phyloP scores from a whole-genome alignment of 2,329 filamentous ascomycete genomes.

The Colletotrichum coccodes region DNA sequence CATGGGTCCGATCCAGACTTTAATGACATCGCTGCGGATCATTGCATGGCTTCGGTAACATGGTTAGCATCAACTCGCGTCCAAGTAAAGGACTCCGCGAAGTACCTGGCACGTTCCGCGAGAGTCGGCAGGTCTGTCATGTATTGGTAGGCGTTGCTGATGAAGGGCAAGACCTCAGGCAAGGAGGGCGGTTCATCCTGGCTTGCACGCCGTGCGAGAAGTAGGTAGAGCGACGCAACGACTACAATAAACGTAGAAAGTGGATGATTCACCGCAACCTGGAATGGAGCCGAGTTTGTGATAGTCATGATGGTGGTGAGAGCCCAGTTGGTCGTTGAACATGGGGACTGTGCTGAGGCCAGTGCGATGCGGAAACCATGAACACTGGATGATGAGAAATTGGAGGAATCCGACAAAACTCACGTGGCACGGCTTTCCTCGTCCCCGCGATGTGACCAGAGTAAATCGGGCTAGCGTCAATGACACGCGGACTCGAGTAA shows the following conservation, averaged over 20 bases:
- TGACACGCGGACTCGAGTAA: neutral
- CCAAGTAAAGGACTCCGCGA: neutral
- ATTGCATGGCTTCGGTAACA: neutral
- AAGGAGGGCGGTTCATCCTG: conserved; percentile 19
- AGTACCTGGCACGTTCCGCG: conserved; percentile 25
- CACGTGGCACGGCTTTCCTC: neutral
- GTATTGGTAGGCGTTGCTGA: conserved; percentile 35
- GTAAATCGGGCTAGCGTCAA: neutral
- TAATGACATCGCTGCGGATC: conserved; percentile 16
- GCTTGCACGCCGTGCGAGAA: neutral
- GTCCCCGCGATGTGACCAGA: neutral
- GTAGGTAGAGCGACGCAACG: neutral
- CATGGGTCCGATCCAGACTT: conserved; percentile 27
- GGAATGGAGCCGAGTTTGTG: neutral
- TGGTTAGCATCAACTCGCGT: neutral
- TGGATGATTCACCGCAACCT: neutral
- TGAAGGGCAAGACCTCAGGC: conserved; percentile 32
- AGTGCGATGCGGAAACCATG: neutral
- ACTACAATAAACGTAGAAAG: neutral
- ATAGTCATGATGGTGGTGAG: neutral
- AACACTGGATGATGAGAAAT: neutral
- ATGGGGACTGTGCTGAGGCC: neutral
- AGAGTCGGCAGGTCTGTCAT: conserved; percentile 29
- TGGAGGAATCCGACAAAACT: neutral
- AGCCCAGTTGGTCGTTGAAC: neutral